Evolutionary conservation across 163 green algal genomes (phyloP).

Genomic region (Coccomyxa subellipsoidea): DNA sequence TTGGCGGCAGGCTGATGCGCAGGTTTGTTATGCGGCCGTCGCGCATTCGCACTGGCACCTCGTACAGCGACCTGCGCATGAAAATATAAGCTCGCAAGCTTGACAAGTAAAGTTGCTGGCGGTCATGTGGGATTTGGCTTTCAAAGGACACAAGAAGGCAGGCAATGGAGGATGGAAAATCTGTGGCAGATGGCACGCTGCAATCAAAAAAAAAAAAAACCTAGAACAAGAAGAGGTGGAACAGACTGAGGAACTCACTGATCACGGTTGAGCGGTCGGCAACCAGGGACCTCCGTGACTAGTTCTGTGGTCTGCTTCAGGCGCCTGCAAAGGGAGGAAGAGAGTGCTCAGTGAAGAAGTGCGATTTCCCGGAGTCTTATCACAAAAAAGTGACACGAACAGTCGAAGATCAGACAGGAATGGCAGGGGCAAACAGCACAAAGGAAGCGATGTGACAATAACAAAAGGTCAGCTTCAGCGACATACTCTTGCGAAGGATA

Average conservation of each 20-base stretch:
- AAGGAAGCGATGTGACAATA: not conserved
- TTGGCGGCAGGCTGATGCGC: conserved; percentile 48
- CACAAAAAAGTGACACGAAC: too few species aligned
- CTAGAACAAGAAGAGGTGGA: too few species aligned
- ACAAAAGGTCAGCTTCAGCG: not conserved
- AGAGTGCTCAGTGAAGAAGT: not conserved
- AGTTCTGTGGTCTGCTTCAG: conserved; percentile 17
- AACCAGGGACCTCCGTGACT: not conserved
- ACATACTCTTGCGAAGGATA: not conserved
- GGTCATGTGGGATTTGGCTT: not conserved
- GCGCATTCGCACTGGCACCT: conserved; percentile 30
- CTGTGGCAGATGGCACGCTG: too few species aligned
- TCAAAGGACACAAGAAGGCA: not conserved
- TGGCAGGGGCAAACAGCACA: too few species aligned
- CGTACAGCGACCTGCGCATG: conserved; percentile 36
- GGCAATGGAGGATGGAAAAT: not conserved
- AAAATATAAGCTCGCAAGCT: too few species aligned
- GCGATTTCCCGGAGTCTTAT: too few species aligned
- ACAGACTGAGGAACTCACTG: conserved; percentile 19
- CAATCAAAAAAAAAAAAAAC: too few species aligned
- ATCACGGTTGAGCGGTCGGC: conserved; percentile 17
- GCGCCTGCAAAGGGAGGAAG: too few species aligned
- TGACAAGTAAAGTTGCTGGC: too few species aligned
- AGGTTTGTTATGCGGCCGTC: conserved; percentile 33
- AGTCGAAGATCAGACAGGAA: too few species aligned